Evolutionary conservation across 2,329 filamentous ascomycete genomes (phyloP).

Genomic region (Amylocarpus encephaloides): DNA sequence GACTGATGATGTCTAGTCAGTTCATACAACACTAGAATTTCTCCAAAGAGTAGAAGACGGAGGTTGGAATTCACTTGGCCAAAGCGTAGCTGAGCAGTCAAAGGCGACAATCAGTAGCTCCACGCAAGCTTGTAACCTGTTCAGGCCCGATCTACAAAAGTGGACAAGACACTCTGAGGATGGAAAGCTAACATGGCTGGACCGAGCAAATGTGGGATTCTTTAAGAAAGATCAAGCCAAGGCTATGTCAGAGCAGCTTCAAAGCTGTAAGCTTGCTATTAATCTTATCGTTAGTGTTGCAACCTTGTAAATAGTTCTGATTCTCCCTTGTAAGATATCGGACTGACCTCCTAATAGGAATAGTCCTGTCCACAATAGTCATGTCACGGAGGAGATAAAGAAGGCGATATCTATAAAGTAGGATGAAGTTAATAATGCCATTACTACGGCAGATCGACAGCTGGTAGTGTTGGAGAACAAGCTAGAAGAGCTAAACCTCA

Average conservation of each 20-base stretch:
- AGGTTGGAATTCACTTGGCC: constrained; percentile 23
- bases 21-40: not conserved
- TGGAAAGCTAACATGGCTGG: constrained; percentile 18
- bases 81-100: constrained; percentile 25
- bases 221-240: constrained; percentile 32
- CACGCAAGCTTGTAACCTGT: constrained; percentile 29
- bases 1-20: not conserved
- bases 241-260: constrained; percentile 33
- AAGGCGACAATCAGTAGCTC: constrained; percentile 29
- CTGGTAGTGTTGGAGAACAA: constrained; percentile 25
- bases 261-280: constrained; percentile 30
- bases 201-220: constrained; percentile 32
- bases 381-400: constrained; percentile 31
- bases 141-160: constrained; percentile 27
- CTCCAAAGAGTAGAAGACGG: not conserved
- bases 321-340: constrained; percentile 11
- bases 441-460: constrained; percentile 22
- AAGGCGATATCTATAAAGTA: constrained; percentile 28
- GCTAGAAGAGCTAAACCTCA: constrained; percentile 26
- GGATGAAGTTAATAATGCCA: constrained; percentile 25
- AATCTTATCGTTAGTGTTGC: constrained; percentile 29
- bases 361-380: constrained; percentile 29
- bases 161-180: constrained; percentile 29
- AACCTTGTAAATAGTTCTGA: constrained; percentile 28
- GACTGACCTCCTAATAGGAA: constrained; percentile 26